Evolutionary conservation across 129 eudicot species (phyloP), one percentile per base, ranked within the genome.

Genomic region (Tagetes erecta): DNA sequence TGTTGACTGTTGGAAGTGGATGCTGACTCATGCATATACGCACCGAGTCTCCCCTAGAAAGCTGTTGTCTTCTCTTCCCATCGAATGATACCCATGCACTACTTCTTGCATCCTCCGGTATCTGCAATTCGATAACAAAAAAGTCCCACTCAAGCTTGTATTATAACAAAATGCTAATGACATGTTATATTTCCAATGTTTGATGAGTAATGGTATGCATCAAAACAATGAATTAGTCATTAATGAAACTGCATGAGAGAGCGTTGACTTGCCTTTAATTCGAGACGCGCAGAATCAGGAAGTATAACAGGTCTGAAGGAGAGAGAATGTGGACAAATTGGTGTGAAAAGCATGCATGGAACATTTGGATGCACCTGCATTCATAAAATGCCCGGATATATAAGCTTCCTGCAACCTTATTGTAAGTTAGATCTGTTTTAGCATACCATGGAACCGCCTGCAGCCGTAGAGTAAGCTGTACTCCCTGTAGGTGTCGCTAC

Each of bases 21-120:
- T 95, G 97, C 83, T 91, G 87, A 68, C 99, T 95, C 99, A 95
- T 95, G 37, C 60, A 75, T 84, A 95, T 91, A 49, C 96, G 82
- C 37, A 95, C 86, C 12, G 99, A 95, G 77, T 95, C 96, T 69
- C 99, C 99, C 79, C 97, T 85, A 0, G 97, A 95, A 42, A 95
- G 97, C 67, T 95, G 99, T 64, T 91, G 99, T 84, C 99, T 91
- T 83, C 99, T 91, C 89, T 95, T 95, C 63, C 99, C 99, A 83
- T 95, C 99, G 44, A 95, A 95, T 6, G 99, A 95, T 27, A 95
- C 99, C 99, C 99, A 95, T n/a, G 99, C 99, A 64, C 88, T 95
- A 76, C 99, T 95, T 68, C 99, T 76, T 59, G 99, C 99, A 87
- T 95, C 97, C 62, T 95, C 91, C 2, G 99, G 99, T 74, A 95